Conservation (phyloP, 139 green algal genomes). For the Picochlorum sp. region DNA sequence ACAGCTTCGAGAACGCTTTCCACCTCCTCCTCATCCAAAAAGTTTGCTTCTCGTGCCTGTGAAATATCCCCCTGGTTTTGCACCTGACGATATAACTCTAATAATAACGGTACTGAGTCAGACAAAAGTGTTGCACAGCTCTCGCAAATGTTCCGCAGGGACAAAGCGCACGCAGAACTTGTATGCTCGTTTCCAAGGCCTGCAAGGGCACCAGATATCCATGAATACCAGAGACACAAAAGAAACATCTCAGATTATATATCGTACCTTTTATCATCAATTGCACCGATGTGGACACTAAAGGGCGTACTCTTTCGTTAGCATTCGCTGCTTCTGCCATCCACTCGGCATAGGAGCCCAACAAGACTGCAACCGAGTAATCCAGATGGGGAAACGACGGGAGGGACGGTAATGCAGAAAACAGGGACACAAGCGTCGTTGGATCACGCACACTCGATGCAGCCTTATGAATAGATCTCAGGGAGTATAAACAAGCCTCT, state of each 20-base stretch:
- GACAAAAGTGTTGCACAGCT: conserved; percentile 42
- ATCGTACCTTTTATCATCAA: not conserved
- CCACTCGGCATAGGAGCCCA: conserved; percentile 50
- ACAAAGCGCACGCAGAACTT: conserved; percentile 34
- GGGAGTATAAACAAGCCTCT: conserved; percentile 65
- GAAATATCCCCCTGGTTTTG: conserved; percentile 30
- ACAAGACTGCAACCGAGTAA: conserved; percentile 47
- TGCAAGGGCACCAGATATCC: conserved; percentile 1
- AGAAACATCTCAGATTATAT: not conserved
- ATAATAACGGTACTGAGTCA: conserved; percentile 34
- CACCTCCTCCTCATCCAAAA: conserved; percentile 52
- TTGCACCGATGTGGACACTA: not conserved
- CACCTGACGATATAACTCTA: conserved; percentile 51
- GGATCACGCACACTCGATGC: conserved; percentile 36
- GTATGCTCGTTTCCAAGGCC: conserved; percentile 21
- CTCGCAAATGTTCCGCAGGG: conserved; percentile 52
- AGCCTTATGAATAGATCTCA: conserved; percentile 45
- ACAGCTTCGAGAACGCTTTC: conserved; percentile 39
- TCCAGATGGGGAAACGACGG: conserved; percentile 37
- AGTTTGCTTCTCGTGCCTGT: conserved; percentile 1
- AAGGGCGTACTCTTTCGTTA: conserved; percentile 1
- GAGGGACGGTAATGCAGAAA: conserved; percentile 42
- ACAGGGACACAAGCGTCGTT: conserved; percentile 46
- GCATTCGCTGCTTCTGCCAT: conserved; percentile 21
- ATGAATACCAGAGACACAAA: not conserved